Conservation (phyloP, 305 asterid species). For the Solanum hybrid region DNA sequence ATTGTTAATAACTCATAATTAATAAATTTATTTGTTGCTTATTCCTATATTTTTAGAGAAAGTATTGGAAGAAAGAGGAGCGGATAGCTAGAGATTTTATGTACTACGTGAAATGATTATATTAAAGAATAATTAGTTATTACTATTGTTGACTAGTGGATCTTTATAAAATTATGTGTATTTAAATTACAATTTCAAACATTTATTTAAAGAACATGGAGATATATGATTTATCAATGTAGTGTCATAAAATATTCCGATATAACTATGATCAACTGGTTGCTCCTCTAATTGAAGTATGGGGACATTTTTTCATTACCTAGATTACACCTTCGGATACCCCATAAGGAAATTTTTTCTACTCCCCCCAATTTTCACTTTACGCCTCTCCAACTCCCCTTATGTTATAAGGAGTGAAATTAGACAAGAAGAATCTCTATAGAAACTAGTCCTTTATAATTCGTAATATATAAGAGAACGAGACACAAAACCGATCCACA, state of each 20-base stretch:
- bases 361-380: slow-evolving; percentile 2
- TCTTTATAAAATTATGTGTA: not conserved
- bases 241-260: not conserved
- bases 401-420: not conserved
- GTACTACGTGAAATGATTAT: not conserved
- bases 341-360: not conserved
- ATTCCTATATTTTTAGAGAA: not conserved
- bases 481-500: not conserved
- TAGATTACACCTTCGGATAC: not conserved
- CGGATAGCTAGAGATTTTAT: not conserved
- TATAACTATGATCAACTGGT: not conserved
- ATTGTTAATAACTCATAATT: not conserved
- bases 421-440: not conserved
- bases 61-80: not conserved
- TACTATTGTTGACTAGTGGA: not conserved
- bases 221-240: not conserved
- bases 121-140: not conserved
- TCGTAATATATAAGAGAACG: not conserved
- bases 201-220: not conserved
- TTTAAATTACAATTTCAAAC: not conserved
- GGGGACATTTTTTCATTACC: not conserved
- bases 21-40: not conserved
- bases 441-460: not conserved
- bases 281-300: not conserved
- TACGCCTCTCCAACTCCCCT: not conserved